Percentiles rank a stretch among this genome's conserved stretches.
phyloP scores from a whole-genome alignment of 768 basidiomycete genomes.

The Coprinopsis strossmayeri region DNA sequence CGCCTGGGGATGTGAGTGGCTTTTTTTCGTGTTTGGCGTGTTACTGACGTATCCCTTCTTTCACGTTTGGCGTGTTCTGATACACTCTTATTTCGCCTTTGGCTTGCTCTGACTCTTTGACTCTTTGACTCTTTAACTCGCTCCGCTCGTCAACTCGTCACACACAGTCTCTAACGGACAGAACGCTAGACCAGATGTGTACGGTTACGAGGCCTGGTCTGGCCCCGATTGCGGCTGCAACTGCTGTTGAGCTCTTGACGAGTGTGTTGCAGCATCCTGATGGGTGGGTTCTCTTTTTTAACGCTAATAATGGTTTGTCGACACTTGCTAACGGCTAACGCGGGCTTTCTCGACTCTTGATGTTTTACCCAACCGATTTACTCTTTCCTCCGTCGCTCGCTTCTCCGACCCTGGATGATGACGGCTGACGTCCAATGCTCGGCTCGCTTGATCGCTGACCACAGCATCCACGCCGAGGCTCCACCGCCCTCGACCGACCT shows the following conservation, averaged over 20 bases:
- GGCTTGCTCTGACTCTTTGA: neutral
- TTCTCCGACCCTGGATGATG: neutral
- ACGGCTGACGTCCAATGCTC: neutral
- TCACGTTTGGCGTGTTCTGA: neutral
- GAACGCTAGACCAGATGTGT: constrained; percentile 98
- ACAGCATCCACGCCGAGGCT: constrained; percentile 44
- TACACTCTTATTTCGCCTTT: neutral
- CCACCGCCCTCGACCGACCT: constrained; percentile 51
- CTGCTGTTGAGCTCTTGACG: constrained; percentile 87
- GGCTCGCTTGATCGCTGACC: neutral
- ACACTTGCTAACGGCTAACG: neutral
- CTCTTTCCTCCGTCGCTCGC: neutral
- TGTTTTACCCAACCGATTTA: neutral
- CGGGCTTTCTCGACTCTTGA: neutral
- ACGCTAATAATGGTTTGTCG: neutral
- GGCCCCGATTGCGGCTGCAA: constrained; percentile 86
- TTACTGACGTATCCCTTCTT: neutral
- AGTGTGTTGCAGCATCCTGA: constrained; percentile 86
- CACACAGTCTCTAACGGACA: constrained; percentile 67
- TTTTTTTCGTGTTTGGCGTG: neutral
- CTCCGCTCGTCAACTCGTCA: too few relatives aligned
- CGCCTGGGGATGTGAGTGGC: constrained; percentile 83
- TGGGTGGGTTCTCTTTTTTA: constrained; percentile 45
- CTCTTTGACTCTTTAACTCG: neutral
- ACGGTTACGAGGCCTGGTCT: constrained; percentile 95